phyloP scores from a whole-genome alignment of 1,139 yeast species.

The Spencermartinsiella ligniputridi region DNA sequence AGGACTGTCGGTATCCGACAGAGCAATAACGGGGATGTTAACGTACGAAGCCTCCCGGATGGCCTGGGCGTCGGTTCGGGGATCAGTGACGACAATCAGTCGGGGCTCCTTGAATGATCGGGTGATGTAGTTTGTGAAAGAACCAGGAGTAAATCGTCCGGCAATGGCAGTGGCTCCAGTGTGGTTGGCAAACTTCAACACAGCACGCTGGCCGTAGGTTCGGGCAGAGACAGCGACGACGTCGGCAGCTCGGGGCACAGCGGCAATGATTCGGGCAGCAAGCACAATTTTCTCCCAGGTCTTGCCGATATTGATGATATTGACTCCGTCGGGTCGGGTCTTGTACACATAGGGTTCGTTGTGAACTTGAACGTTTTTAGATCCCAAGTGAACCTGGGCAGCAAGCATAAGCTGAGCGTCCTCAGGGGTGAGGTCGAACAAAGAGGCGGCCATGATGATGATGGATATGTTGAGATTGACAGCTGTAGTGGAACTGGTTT shows the following conservation, averaged over 20 bases:
- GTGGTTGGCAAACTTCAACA: conserved; percentile 98
- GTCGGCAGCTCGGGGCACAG: conserved; percentile 97
- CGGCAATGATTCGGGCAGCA: conserved; percentile 99
- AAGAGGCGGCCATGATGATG: background rate
- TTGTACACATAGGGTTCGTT: conserved; percentile 99
- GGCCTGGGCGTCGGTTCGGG: conserved; percentile 99
- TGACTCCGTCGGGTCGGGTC: conserved; percentile 99
- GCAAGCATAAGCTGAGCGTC: conserved; percentile 99
- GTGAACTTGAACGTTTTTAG: conserved; percentile 99
- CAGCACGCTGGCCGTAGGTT: conserved; percentile 99
- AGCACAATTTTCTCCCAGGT: conserved; percentile 99
- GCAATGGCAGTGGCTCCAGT: conserved; percentile 99
- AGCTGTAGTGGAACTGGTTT: background rate
- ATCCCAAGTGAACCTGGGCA: conserved; percentile 99
- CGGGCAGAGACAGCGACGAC: conserved; percentile 99
- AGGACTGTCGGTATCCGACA: conserved; percentile 98
- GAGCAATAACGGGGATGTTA: conserved; percentile 99
- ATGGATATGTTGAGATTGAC: background rate
- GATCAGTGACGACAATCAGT: conserved; percentile 98
- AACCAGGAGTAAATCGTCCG: conserved; percentile 99
- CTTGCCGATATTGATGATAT: conserved; percentile 96
- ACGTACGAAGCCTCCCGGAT: conserved; percentile 99
- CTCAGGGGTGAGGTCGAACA: conserved; percentile 80
- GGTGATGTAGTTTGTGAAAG: conserved; percentile 99
- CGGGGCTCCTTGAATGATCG: conserved; percentile 99